Base-by-base conservation (phyloP, 345 rosid genomes). In the Pistacia atlantica region DNA sequence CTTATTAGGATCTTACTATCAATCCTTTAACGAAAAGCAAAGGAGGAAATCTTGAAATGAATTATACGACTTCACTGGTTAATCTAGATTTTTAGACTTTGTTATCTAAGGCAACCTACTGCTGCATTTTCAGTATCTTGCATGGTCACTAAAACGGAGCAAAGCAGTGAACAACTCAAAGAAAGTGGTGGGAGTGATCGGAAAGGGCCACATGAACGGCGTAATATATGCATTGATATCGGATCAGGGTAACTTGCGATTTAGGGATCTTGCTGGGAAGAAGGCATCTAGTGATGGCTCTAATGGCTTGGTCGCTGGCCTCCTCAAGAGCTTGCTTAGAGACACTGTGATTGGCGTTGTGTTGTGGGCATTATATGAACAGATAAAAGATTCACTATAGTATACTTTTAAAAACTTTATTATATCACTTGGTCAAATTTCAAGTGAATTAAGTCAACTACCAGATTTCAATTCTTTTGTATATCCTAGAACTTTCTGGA, bases 111-210 rank as follows among this genome's bases (percentile, higher is more conserved):
- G 57, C 22, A 49, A 18, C 5, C 18, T 49, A 35, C 59, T 83
- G 59, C 76, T 46, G 60, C 38, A 28, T 76, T 69, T 82, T 11
- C 83, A 95, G 99, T 95, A 90, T 83, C 84, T 92, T 17, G 95
- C 97, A 2, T 93, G 99, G 99, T 92, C 97, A 18, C 82, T 92
- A 74, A 92, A 93, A 84, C 85, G 99, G 75, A 92, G 98, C 88
- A 93, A 93, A 81, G 96, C 97, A 0, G 97, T 93, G 85, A 90
- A 90, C 71, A 88, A 85, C 38, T 82, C 92, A 59, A 89, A 85
- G 85, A 87, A 79, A 38, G 97, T 95, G 78, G 97, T 90, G 72
- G 97, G 96, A 37, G 91, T 90, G 76, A 89, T 89, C 0, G 99
- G 99, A 46, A 92, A 84, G 74, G 94, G 98, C 52, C 99, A 93